A percentile compares a stretch with the other conserved stretches of the same genome.
phyloP scores from a whole-genome alignment of 2,329 filamentous ascomycete species.

The Phaeosphaeria sp. region DNA sequence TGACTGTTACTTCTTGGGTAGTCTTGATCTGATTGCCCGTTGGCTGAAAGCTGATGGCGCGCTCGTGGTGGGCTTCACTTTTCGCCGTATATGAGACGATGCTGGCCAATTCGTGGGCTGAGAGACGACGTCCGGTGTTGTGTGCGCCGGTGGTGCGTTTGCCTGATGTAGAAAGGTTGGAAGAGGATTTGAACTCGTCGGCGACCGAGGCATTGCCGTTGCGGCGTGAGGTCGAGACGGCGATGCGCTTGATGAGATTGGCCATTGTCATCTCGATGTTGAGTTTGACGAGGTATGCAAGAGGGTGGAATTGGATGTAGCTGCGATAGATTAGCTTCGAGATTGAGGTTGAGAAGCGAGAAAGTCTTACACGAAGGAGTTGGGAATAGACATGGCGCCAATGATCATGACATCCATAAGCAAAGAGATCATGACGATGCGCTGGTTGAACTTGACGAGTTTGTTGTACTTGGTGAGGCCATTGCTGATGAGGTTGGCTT shows the following conservation, averaged over 20 bases:
- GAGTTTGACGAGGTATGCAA: constrained; percentile 58
- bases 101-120: constrained; percentile 34
- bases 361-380: constrained; percentile 52
- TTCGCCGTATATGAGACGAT: constrained; percentile 27
- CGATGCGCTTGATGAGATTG: constrained; percentile 54
- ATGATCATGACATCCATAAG: constrained; percentile 59
- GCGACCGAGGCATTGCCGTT: constrained; percentile 34
- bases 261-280: constrained; percentile 62
- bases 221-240: constrained; percentile 37
- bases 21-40: constrained; percentile 39
- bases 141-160: constrained; percentile 8
- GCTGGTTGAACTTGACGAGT: constrained; percentile 58
- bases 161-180: constrained; percentile 27
- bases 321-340: constrained; percentile 19
- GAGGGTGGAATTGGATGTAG: constrained; percentile 59
- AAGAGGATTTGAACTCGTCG: constrained; percentile 40
- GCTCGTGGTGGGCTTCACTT: constrained; percentile 12
- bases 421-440: constrained; percentile 58
- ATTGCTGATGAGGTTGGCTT: constrained; percentile 55
- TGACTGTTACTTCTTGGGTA: constrained; percentile 35
- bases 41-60: constrained; percentile 27
- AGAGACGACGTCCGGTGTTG: constrained; percentile 7
- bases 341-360: neutral
- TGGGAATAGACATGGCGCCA: constrained; percentile 55
- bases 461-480: constrained; percentile 60